Evolutionary conservation across 768 basidiomycete species (phyloP), one percentile per base, ranked within the genome.

Genomic region (Boletales sp.): DNA sequence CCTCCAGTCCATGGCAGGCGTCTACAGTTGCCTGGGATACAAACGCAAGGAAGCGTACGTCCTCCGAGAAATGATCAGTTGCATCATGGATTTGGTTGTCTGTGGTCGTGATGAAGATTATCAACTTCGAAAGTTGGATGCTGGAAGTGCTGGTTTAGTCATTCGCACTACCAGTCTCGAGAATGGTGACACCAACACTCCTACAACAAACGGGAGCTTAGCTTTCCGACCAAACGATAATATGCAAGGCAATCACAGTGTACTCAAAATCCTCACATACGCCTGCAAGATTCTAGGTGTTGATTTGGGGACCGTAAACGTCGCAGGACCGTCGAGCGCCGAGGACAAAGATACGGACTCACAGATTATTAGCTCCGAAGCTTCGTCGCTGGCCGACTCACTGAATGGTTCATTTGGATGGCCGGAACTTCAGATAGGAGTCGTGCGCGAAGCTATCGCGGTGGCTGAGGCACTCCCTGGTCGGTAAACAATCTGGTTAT

Each of bases 361-460:
- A 18, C 18, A 56, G 43, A 38, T 53, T 2, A 33, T 49, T 17
- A 40, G 51, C 21, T 53, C 48, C 17, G 77, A 76, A 48, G 73
- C 76, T 41, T 77, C 78, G 46, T 68, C 71, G 0, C 51, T 72
- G 9, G 71, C 72, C 32, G 55, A 59, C 25, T 52, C 49, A 17
- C 64, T 70, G 30, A 72, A 68, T 21, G 81, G 83, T 54, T 68
- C 78, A 5, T 90, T 84, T 63, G 96, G 96, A 5, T 98, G 95
- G 95, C 87, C 94, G 3, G 91, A 94, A 65, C 73, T 99, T 36
- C 95, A 96, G 72, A 81, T 97, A 15, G 93, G 92, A 19, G 83
- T 94, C n/a, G 76, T 97, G 18, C 81, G 92, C 34, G 96, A 98
- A 65, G 91, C 93, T 1, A 84, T 97, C 18, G 85, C 88, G 0